These are phyloP conservation scores for Zygoascus flipseniorum DNA, from an alignment of 805 yeast genomes.

Conservation along the genomic window DNA sequence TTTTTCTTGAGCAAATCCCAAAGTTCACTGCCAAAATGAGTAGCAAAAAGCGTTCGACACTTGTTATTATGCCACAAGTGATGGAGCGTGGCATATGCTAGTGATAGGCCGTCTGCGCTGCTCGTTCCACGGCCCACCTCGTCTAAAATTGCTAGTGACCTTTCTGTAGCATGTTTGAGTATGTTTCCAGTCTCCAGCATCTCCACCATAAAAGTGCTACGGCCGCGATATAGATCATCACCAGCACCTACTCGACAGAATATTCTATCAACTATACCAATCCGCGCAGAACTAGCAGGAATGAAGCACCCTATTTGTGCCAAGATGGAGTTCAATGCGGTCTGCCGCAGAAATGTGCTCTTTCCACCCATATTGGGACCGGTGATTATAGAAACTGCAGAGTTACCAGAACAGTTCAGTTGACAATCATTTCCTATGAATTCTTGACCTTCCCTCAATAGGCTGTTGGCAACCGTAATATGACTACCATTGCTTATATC, in stretches of 20 bases:
- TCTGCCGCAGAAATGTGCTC: constrained; percentile 64
- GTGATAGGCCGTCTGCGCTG: constrained; percentile 72
- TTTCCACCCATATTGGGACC: constrained; percentile 94
- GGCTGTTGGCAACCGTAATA: constrained; percentile 73
- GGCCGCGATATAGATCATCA: constrained; percentile 68
- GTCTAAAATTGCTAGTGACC: constrained; percentile 71
- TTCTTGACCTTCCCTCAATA: constrained; percentile 38
- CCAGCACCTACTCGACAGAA: constrained; percentile 73
- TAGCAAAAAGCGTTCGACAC: constrained; percentile 79
- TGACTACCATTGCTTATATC: constrained; percentile 67
- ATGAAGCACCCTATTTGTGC: constrained; percentile 71
- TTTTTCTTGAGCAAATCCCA: constrained; percentile 31
- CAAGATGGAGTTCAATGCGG: constrained; percentile 59
- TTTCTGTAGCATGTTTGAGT: constrained; percentile 51
- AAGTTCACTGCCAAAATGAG: constrained; percentile 65
- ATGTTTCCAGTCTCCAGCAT: constrained; percentile 79
- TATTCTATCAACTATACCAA: constrained; percentile 70
- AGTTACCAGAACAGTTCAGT: constrained; percentile 14
- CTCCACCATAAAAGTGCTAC: constrained; percentile 90
- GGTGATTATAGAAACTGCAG: constrained; percentile 53
- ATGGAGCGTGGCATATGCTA: constrained; percentile 68
- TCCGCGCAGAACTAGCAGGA: constrained; percentile 51
- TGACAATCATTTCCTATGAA: constrained; percentile 43
- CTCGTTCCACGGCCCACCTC: constrained; percentile 91
- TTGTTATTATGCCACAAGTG: constrained; percentile 45